Evolutionary conservation across 106 monocot genomes (phyloP), one percentile per base, ranked within the genome.

Genomic region (Amphibolis antarctica): DNA sequence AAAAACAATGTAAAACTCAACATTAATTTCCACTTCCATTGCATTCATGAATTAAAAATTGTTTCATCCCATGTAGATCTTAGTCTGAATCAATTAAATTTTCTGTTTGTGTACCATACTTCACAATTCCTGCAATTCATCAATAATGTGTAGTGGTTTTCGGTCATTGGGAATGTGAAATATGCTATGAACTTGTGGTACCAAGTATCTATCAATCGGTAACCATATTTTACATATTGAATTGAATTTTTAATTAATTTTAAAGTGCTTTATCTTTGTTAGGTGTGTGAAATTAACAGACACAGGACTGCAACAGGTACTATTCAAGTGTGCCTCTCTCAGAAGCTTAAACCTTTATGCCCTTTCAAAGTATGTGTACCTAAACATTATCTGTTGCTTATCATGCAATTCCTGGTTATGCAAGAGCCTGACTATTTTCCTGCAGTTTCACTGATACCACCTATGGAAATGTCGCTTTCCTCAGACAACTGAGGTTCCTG

Each of bases 281-380:
- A 94, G 93, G 73, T 94, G 93, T 66, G 65, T 86, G 58, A 94
- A 89, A 65, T 71, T 94, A 52, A 89, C 86, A 60, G 93, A 89
- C 69, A 55, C 28, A 69, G 93, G 93, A 29, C 55, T 89, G 44
- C 74, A 77, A 30, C 70, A 81, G 58, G 65, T 89, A 54, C 78
- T 85, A 60, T 71, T 64, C 3, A 86, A 75, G 55, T 86, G 93
- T 66, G 62, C 59, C 72, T 67, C 53, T 2, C 93, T 93, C 59
- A 69, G 67, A 71, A 81, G 75, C 53, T 79, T 93, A 75, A 93
- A 93, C 66, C 81, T 93, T 51, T 93, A 93, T 71, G 93, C 93
- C 31, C 81, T 93, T 54, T 93, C 88, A 48, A 88, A 81, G 93
- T 86, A 70, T 44, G 42, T 55, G 48, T 60, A 4, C 2, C 7